Evolutionary conservation across 1,139 yeast genomes (phyloP).

Genomic region (Taphrina betulina): DNA sequence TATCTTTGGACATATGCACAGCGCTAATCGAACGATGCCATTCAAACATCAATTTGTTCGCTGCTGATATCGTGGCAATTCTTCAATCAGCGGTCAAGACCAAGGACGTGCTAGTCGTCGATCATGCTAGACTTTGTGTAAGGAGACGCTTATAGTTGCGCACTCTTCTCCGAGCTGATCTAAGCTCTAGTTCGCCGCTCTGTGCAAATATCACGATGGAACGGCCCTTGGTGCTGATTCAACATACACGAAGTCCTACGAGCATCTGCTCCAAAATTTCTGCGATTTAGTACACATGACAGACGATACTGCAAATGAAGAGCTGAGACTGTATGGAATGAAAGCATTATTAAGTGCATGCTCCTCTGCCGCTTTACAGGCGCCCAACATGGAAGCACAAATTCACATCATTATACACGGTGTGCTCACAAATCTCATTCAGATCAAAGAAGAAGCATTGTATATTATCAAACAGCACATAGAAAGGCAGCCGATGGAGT

Average conservation of each 20-base stretch:
- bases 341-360: constrained; percentile 14
- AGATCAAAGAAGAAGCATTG: constrained; percentile 4
- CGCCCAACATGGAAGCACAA: not conserved
- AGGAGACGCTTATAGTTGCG: too few relatives aligned
- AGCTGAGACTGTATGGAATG: constrained; percentile 3
- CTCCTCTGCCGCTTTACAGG: constrained; percentile 4
- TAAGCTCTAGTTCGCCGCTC: constrained; percentile 49
- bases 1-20: constrained; percentile 68
- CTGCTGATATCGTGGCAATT: constrained; percentile 50
- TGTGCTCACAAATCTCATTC: constrained; percentile 1
- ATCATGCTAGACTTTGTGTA: constrained; percentile 48
- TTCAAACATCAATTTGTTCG: constrained; percentile 81
- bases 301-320: not conserved
- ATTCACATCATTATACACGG: not conserved
- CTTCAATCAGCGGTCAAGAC: constrained; percentile 50
- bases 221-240: constrained; percentile 72
- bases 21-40: constrained; percentile 73
- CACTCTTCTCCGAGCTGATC: not conserved
- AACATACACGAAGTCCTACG: constrained; percentile 56
- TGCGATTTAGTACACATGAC: constrained; percentile 36
- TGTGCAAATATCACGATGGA: constrained; percentile 65
- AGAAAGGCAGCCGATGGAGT: not conserved
- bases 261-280: constrained; percentile 45
- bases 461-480: not conserved
- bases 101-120: constrained; percentile 58